Conservation (phyloP, 202 grass and related monocot species). For the Saccharum hybrid region DNA sequence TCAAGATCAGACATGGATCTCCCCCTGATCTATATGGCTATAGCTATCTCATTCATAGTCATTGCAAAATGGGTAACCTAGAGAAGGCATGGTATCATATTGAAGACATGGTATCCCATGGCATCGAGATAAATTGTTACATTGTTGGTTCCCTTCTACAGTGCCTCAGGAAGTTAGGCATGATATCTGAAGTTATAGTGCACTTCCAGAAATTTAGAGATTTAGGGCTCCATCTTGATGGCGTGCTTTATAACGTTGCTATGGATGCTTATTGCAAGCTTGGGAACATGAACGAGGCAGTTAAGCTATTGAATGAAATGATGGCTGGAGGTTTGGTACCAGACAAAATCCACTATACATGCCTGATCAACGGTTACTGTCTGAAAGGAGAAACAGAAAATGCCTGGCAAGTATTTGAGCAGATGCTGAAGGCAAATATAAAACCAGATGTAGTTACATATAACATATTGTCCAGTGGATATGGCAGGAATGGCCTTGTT, state of each 20-base stretch:
- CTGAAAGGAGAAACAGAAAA: conserved; percentile 71
- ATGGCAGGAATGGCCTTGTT: conserved; percentile 67
- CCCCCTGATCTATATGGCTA: conserved; percentile 61
- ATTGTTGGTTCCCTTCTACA: conserved; percentile 64
- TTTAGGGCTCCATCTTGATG: conserved; percentile 65
- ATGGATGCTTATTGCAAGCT: conserved; percentile 66
- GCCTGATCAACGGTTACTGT: conserved; percentile 75
- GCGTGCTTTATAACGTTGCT: conserved; percentile 67
- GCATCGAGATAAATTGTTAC: conserved; percentile 54
- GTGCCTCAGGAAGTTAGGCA: conserved; percentile 62
- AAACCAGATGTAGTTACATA: conserved; percentile 78
- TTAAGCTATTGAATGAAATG: conserved; percentile 72
- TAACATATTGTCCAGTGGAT: conserved; percentile 62
- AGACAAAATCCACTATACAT: conserved; percentile 81
- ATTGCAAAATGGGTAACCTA: conserved; percentile 64
- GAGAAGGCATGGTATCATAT: conserved; percentile 64
- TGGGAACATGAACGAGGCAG: conserved; percentile 65
- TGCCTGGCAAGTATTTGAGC: conserved; percentile 62
- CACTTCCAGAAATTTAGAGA: conserved; percentile 66
- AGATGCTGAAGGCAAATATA: conserved; percentile 65
- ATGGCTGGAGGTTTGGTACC: conserved; percentile 53
- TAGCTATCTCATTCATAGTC: conserved; percentile 68
- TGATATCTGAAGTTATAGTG: conserved; percentile 49
- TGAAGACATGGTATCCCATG: conserved; percentile 70
- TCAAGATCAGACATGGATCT: conserved; percentile 52